Conservation (phyloP, 192 early-diverging fungal genomes). For the Coemansia sp. region DNA sequence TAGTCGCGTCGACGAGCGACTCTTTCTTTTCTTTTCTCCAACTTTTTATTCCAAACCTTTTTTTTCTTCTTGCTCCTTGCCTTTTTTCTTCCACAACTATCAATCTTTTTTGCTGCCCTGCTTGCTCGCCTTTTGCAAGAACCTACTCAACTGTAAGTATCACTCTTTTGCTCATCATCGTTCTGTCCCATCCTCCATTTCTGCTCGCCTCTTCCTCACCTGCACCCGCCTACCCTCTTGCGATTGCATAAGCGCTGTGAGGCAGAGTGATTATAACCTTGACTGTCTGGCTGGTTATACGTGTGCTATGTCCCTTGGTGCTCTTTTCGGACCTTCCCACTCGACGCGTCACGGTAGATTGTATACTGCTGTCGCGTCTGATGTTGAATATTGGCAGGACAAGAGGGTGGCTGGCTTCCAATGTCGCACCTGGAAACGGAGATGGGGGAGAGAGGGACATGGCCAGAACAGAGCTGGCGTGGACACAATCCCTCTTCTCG, state of each 20-base stretch:
- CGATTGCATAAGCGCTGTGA: background rate
- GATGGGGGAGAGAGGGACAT: background rate
- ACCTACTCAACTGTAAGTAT: conserved; percentile 26
- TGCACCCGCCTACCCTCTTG: background rate
- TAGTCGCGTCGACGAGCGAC: conserved; percentile 12
- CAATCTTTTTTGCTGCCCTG: conserved; percentile 21
- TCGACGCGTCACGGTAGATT: background rate
- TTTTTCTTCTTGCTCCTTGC: conserved; percentile 22
- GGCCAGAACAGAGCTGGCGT: background rate
- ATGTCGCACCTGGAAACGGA: background rate
- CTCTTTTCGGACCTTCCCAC: background rate
- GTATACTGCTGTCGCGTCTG: background rate
- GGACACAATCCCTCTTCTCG: conserved; percentile 3
- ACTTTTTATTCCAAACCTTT: conserved; percentile 19
- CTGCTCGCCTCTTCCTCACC: background rate
- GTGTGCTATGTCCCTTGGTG: background rate
- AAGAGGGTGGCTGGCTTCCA: background rate
- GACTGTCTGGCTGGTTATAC: background rate
- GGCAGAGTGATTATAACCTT: background rate
- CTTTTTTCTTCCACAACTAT: conserved; percentile 25
- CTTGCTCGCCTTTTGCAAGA: conserved; percentile 15
- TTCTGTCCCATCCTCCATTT: background rate
- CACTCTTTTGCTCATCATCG: background rate
- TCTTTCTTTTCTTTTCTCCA: conserved; percentile 12
- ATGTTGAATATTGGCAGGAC: background rate